phyloP scores from a whole-genome alignment of 805 yeast species.

The Pichia pseudocactophila region DNA sequence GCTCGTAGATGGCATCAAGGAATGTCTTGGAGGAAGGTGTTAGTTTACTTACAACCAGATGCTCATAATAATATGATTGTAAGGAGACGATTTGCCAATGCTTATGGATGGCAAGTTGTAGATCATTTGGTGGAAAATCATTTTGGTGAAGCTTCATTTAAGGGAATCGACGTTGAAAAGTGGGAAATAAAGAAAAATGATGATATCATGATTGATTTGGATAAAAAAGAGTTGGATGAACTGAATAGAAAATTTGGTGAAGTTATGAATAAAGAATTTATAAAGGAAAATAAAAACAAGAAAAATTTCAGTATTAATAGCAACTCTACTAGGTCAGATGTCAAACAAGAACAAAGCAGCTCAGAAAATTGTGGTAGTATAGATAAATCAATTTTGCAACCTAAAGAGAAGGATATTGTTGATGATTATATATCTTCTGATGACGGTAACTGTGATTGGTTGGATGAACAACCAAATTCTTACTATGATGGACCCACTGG shows the following conservation, averaged over 20 bases:
- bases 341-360: background rate
- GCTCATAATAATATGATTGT: constrained; percentile 93
- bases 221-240: constrained; percentile 8
- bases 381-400: background rate
- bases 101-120: constrained; percentile 93
- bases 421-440: constrained; percentile 4
- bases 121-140: constrained; percentile 69
- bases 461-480: constrained; percentile 36
- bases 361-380: background rate
- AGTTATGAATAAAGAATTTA: constrained; percentile 27
- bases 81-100: constrained; percentile 80
- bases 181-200: constrained; percentile 14
- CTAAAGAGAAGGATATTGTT: constrained; percentile 13
- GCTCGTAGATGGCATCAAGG: constrained; percentile 84
- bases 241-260: constrained; percentile 18
- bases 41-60: constrained; percentile 80
- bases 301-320: background rate
- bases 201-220: constrained; percentile 11
- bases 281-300: constrained; percentile 16
- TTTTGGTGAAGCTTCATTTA: constrained; percentile 30
- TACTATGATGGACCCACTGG: constrained; percentile 63
- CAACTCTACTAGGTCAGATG: background rate
- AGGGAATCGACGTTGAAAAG: constrained; percentile 18
- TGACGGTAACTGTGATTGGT: constrained; percentile 32
- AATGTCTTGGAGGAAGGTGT: constrained; percentile 84